Evolutionary conservation across 202 grass and related monocot genomes (phyloP).

Genomic region (Zoysia matrella): DNA sequence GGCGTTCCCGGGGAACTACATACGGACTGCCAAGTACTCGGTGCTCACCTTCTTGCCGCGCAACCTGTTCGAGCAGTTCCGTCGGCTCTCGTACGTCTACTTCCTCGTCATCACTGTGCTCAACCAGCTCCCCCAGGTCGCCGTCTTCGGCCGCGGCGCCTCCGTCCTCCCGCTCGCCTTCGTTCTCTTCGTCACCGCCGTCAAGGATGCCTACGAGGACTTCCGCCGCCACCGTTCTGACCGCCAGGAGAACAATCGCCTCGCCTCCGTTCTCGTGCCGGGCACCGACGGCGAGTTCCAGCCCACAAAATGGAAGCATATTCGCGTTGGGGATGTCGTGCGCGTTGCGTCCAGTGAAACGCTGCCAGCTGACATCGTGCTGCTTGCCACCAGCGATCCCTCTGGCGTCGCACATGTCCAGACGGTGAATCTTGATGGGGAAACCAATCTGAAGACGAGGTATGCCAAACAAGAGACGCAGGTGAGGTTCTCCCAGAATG

Average conservation of each 20-base stretch:
- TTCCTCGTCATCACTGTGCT: conserved; percentile 88
- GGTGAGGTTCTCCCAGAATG: conserved; percentile 50
- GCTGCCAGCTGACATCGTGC: conserved; percentile 76
- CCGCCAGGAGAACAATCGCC: conserved; percentile 73
- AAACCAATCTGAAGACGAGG: conserved; percentile 87
- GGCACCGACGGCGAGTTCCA: conserved; percentile 42
- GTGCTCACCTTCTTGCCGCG: no score
- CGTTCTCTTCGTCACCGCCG: conserved; percentile 83
- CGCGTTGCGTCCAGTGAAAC: conserved; percentile 61
- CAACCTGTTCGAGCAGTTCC: no score
- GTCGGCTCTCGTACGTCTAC: conserved; percentile 70
- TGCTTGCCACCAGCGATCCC: conserved; percentile 72
- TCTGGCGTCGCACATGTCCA: conserved; percentile 80
- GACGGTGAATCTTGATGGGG: conserved; percentile 91
- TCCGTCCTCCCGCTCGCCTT: conserved; percentile 80
- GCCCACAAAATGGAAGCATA: conserved; percentile 74
- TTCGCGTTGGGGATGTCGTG: conserved; percentile 79
- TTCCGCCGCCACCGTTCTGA: conserved; percentile 85
- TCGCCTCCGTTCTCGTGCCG: conserved; percentile 53
- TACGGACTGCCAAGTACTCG: no score
- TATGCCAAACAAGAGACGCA: conserved; percentile 94
- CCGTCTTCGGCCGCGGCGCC: conserved; percentile 79
- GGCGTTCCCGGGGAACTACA: conserved; percentile 30
- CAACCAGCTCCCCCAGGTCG: conserved; percentile 90
- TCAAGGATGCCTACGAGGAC: conserved; percentile 96